Evolutionary conservation across 2,329 filamentous ascomycete genomes (phyloP).

Genomic region (Parastagonospora avenae): DNA sequence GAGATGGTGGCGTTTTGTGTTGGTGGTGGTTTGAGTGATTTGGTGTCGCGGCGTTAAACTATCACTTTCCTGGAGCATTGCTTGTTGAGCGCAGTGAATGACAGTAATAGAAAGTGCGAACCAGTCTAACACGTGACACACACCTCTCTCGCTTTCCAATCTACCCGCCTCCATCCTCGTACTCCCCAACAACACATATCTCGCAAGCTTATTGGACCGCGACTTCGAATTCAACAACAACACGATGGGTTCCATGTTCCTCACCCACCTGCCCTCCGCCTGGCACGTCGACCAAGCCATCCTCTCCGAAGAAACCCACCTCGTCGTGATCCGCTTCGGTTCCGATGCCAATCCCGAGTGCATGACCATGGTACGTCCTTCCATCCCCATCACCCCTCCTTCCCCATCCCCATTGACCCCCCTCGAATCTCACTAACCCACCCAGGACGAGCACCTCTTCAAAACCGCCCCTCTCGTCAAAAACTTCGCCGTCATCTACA

Average conservation of each 20-base stretch:
- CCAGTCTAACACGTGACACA: not conserved
- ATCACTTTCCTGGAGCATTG: not conserved
- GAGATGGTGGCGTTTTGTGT: not conserved
- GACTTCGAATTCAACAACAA: not conserved
- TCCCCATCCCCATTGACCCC: not conserved
- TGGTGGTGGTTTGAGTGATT: not conserved
- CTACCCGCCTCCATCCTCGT: not conserved
- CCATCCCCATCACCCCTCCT: not conserved
- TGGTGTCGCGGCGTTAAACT: not conserved
- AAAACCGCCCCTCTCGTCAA: slow-evolving; percentile 62
- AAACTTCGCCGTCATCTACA: slow-evolving; percentile 86
- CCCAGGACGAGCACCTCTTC: slow-evolving; percentile 23
- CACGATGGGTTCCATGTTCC: slow-evolving; percentile 77
- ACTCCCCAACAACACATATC: not conserved
- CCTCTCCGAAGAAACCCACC: slow-evolving; percentile 74
- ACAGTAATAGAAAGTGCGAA: not conserved
- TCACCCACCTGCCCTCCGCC: slow-evolving; percentile 84
- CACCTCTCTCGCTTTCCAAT: not conserved
- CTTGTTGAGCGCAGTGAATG: not conserved
- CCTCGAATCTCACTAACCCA: not conserved
- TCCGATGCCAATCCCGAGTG: slow-evolving; percentile 78
- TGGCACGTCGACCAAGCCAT: slow-evolving; percentile 99
- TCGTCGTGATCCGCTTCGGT: slow-evolving; percentile 89
- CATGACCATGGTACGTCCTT: slow-evolving; percentile 18
- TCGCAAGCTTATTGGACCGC: not conserved